Evolutionary conservation across 83 land plant species (phyloP), one percentile per base, ranked within the genome.

Genomic region (Diphasiastrum complanatum): DNA sequence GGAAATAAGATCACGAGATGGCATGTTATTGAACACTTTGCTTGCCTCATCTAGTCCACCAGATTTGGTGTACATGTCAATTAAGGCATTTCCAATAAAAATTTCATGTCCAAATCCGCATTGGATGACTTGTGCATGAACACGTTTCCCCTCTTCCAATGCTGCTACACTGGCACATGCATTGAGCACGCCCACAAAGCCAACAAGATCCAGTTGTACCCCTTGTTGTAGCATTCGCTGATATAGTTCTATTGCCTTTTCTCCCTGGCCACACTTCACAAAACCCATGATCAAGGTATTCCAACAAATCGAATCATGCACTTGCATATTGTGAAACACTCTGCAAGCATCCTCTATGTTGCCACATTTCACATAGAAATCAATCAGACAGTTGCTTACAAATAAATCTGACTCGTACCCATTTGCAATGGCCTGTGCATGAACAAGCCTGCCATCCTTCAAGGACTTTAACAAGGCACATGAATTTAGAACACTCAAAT

Each of bases 161-260:
- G n/a, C n/a, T n/a, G n/a, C n/a, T n/a, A 50, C 11, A 24, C 19
- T 11, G 11, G 14, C 22, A 11, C 53, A 18, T 24, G 53, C 19
- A 50, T 23, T 24, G 22, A 50, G 53, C 16, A 50, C 53, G 23
- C 53, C 53, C 22, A 24, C 53, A 50, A n/a, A n/a, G n/a, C n/a
- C n/a, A n/a, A n/a, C n/a, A n/a, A n/a, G n/a, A n/a, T n/a, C n/a
- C n/a, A n/a, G n/a, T n/a, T n/a, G n/a, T n/a, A n/a, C n/a, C n/a
- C n/a, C n/a, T n/a, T n/a, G n/a, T n/a, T n/a, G n/a, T n/a, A n/a
- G n/a, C n/a, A n/a, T n/a, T n/a, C n/a, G n/a, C n/a, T n/a, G n/a
- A 24, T 50, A 41, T 14, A 50, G 53, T 23, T n/a, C 23, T 24
- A 18, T n/a, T 12, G 24, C 53, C 24, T n/a, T n/a, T n/a, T n/a